phyloP scores from a whole-genome alignment of 2,329 filamentous ascomycete species.

The Colletotrichum caudatum region DNA sequence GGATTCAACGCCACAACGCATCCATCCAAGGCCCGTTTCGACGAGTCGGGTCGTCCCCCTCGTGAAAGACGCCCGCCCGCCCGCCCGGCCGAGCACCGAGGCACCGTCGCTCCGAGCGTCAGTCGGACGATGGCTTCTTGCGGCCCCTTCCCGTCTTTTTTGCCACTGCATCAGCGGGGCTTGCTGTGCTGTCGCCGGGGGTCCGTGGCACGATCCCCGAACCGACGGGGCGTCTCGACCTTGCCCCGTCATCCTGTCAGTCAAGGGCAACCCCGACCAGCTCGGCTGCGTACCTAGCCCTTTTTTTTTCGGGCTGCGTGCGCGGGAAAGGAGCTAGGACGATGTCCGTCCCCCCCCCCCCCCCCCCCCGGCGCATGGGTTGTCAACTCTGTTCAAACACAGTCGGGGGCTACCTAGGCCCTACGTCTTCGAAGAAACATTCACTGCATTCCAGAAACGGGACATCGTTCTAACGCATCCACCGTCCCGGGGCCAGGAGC shows the following conservation, averaged over 20 bases:
- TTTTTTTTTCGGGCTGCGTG: neutral
- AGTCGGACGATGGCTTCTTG: neutral
- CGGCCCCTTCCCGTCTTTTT: neutral
- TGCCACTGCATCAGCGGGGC: neutral
- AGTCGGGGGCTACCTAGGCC: neutral
- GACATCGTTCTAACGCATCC: neutral
- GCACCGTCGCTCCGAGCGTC: neutral
- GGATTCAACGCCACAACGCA: neutral
- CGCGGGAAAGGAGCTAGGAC: neutral
- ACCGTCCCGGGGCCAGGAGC: neutral
- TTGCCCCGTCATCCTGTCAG: neutral
- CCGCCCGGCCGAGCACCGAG: too few relatives aligned
- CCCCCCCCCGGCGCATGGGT: neutral
- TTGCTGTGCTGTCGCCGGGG: neutral
- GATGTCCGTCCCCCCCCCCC: neutral
- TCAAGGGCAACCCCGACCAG: conserved; percentile 7
- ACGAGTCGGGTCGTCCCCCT: neutral
- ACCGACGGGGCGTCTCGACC: conserved; percentile 1
- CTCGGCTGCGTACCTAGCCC: neutral
- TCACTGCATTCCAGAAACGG: neutral
- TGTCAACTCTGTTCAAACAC: neutral
- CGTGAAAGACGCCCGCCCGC: neutral
- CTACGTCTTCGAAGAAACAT: neutral
- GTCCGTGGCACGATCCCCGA: conserved; percentile 2
- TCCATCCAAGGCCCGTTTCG: neutral